Evolutionary conservation across 2,329 filamentous ascomycete species (phyloP).

Genomic region (Hymenoscyphus repandus): DNA sequence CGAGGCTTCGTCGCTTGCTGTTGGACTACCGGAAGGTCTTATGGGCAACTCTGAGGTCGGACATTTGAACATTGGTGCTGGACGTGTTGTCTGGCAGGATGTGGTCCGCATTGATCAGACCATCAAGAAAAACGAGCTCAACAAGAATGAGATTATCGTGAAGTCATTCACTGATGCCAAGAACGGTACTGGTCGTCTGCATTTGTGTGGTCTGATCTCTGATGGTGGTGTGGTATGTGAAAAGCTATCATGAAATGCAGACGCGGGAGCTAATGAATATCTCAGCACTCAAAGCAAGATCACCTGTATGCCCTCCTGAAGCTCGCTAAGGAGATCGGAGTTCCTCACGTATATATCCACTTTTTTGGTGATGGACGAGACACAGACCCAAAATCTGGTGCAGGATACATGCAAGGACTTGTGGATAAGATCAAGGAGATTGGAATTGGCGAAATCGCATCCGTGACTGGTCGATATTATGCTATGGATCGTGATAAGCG

Average conservation of each 20-base stretch:
- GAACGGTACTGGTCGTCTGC: constrained; percentile 83
- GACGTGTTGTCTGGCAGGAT: constrained; percentile 97
- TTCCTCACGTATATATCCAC: constrained; percentile 94
- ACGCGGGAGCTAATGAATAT: constrained; percentile 13
- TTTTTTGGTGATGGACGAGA: constrained; percentile 98
- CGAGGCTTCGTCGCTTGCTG: constrained; percentile 91
- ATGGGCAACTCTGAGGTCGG: constrained; percentile 99
- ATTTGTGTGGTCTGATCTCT: constrained; percentile 86
- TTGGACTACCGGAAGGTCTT: constrained; percentile 90
- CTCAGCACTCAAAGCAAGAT: constrained; percentile 83
- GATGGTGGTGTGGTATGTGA: constrained; percentile 79
- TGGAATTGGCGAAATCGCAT: constrained; percentile 81
- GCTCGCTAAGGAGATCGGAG: constrained; percentile 80
- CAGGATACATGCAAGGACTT: constrained; percentile 81
- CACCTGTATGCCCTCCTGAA: constrained; percentile 84
- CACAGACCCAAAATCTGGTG: constrained; percentile 92
- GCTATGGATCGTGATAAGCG: constrained; percentile 99
- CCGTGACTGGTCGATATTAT: constrained; percentile 92
- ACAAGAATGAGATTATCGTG: constrained; percentile 32
- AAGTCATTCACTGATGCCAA: constrained; percentile 74
- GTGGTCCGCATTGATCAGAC: constrained; percentile 92
- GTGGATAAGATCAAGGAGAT: constrained; percentile 77
- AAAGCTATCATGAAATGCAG: neutral
- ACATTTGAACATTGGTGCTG: constrained; percentile 96
- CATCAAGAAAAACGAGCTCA: constrained; percentile 52